phyloP scores from a whole-genome alignment of 1,284 basidiomycete genomes.

The Mycena sp. region DNA sequence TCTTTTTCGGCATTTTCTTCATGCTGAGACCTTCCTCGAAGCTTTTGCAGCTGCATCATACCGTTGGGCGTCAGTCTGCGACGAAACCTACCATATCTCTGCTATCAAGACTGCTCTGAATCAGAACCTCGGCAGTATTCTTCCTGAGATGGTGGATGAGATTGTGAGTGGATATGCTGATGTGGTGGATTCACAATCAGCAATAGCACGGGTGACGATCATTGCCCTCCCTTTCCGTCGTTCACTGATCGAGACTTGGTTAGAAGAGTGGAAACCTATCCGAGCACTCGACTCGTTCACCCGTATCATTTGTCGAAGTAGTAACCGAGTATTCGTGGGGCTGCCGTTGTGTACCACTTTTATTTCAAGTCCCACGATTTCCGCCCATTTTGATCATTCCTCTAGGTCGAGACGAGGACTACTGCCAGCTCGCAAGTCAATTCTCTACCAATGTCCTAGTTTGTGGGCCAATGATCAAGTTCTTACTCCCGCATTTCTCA shows the following conservation, averaged over 20 bases:
- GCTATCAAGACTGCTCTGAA: slow-evolving; percentile 38
- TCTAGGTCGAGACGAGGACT: slow-evolving; percentile 31
- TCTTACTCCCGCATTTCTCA: slow-evolving; percentile 38
- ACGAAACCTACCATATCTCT: slow-evolving; percentile 38
- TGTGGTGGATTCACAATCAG: background rate
- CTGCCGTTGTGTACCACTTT: slow-evolving; percentile 48
- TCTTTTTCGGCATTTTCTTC: background rate
- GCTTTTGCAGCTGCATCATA: slow-evolving; percentile 36
- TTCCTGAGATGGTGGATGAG: slow-evolving; percentile 2
- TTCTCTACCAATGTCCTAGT: slow-evolving; percentile 32
- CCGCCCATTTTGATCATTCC: slow-evolving; percentile 24
- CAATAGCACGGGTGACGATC: background rate
- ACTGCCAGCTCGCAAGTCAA: slow-evolving; percentile 30
- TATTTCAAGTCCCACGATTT: background rate
- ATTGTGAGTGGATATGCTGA: background rate
- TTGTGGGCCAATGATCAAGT: slow-evolving; percentile 31
- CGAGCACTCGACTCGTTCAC: slow-evolving; percentile 29
- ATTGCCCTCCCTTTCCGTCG: background rate
- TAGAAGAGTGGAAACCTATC: slow-evolving; percentile 33
- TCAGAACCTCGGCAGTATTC: slow-evolving; percentile 2
- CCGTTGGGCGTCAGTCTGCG: slow-evolving; percentile 32
- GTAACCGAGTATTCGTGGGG: slow-evolving; percentile 57
- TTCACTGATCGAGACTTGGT: background rate
- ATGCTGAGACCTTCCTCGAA: background rate
- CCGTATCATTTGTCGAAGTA: slow-evolving; percentile 46